Evolutionary conservation across 192 early-diverging fungal species (phyloP), one percentile per base, ranked within the genome.

Genomic region (Gryganskiella cystojenkinii): DNA sequence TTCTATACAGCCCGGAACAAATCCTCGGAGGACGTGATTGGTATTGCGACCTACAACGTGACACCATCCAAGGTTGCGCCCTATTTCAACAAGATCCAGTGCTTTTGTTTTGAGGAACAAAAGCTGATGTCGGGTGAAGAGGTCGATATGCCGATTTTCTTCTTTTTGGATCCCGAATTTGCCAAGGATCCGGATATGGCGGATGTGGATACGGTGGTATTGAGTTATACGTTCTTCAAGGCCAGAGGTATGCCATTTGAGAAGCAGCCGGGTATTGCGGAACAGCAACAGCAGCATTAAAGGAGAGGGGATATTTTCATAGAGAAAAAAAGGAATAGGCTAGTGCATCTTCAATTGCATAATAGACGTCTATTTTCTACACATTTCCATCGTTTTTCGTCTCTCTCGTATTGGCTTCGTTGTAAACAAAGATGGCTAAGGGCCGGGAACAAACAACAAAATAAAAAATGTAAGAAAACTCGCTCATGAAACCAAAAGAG

Each of bases 61-160:
- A 90, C 94, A 6, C 98, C 98, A 3, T 86, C 90, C 56, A 92
- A 94, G 70, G 95, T 93, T 0, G 98, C 93, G 14, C 94, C 91
- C 66, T 96, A 99, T 61, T 99, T 99, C 71, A 99, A 99, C 89
- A 99, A 99, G 85, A 96, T 99, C 61, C 98, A 99, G 76, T 99
- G 98, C 76, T 99, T 99, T 68, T 99, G 98, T 80, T 99, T 99
- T 85, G 98, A 99, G 67, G 96, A 98, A 81, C 98, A 99, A 81
- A 92, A 90, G 81, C 82, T 99, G 62, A 85, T 84, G 58, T 91
- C 95, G 0, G 87, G 88, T 11, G 98, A 99, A 80, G 89, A 95
- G 55, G 92, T 99, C 6, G 98, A 99, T 64, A 95, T 95, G 93
- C 93, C 93, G 6, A 92, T 95, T 15, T 99, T 99, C 62, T 99